Percentiles rank a stretch among this genome's conserved stretches.
These are phyloP conservation scores for Sarocladium oryzae DNA, from an alignment of 2,329 filamentous ascomycete genomes.

Conservation along the genomic window DNA sequence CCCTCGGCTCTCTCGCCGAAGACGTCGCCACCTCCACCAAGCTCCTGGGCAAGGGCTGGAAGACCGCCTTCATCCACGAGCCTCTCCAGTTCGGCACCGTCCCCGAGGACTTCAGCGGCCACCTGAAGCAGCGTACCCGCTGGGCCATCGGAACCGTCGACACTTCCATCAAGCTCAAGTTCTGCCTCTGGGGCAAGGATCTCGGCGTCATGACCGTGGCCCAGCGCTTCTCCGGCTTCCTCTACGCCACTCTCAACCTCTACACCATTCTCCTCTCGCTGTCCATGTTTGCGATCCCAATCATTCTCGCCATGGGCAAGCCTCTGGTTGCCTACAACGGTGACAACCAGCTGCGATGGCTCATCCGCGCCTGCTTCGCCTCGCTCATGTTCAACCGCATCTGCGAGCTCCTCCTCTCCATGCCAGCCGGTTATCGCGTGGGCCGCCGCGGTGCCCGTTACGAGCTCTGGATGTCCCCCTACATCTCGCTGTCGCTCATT, in stretches of 20 bases:
- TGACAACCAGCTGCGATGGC: constrained; percentile 48
- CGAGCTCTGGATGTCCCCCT: constrained; percentile 58
- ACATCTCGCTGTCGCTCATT: constrained; percentile 51
- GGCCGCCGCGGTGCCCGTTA: constrained; percentile 50
- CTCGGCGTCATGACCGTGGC: constrained; percentile 47
- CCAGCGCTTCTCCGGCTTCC: constrained; percentile 52
- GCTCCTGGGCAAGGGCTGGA: constrained; percentile 55
- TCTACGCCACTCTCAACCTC: constrained; percentile 48
- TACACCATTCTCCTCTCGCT: constrained; percentile 49
- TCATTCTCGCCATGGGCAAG: constrained; percentile 51
- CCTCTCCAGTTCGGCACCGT: constrained; percentile 54
- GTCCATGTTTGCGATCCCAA: constrained; percentile 51
- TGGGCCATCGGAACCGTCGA: constrained; percentile 53
- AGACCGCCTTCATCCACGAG: constrained; percentile 54
- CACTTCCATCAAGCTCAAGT: constrained; percentile 53
- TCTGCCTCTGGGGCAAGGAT: constrained; percentile 48
- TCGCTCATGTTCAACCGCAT: constrained; percentile 44
- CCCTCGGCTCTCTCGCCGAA: constrained; percentile 52
- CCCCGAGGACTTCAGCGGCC: constrained; percentile 47
- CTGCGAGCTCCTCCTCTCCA: constrained; percentile 51
- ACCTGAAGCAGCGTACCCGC: constrained; percentile 50
- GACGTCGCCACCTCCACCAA: constrained; percentile 53
- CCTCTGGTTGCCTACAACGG: constrained; percentile 50
- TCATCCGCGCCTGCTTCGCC: constrained; percentile 49
- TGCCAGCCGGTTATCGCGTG: constrained; percentile 52